Percentiles rank a stretch among this genome's conserved stretches.
These are phyloP conservation scores for Cladosporium cucumerinum DNA, from an alignment of 2,329 filamentous ascomycete genomes.

Conservation along the genomic window DNA sequence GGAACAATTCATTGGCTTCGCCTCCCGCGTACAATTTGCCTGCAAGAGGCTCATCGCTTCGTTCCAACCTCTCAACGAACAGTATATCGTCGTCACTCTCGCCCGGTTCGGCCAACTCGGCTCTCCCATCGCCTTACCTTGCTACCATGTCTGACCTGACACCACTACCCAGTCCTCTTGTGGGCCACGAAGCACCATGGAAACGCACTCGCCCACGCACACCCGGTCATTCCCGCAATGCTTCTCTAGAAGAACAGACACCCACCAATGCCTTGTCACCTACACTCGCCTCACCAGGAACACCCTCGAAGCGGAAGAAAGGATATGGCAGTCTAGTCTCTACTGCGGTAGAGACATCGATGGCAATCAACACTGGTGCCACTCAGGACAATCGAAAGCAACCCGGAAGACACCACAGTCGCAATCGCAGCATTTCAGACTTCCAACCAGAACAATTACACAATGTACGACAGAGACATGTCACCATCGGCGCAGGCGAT, in stretches of 20 bases:
- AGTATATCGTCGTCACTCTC: slow-evolving; percentile 46
- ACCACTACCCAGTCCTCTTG: slow-evolving; percentile 50
- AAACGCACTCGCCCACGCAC: slow-evolving; percentile 36
- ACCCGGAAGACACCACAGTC: slow-evolving; percentile 48
- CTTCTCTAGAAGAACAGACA: slow-evolving; percentile 34
- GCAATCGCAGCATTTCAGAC: slow-evolving; percentile 84
- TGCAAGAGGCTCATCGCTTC: slow-evolving; percentile 31
- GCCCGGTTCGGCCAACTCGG: slow-evolving; percentile 41
- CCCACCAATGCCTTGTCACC: slow-evolving; percentile 16
- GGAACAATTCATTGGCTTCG: slow-evolving; percentile 39
- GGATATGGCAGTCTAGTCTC: slow-evolving; percentile 45
- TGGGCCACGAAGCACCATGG: slow-evolving; percentile 44
- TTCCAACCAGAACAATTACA: slow-evolving; percentile 72
- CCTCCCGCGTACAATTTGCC: slow-evolving; percentile 29
- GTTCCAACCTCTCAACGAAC: slow-evolving; percentile 41
- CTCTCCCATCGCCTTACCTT: slow-evolving; percentile 47
- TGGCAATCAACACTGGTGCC: slow-evolving; percentile 25
- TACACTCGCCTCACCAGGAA: not conserved
- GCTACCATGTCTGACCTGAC: slow-evolving; percentile 49
- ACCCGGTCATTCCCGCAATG: slow-evolving; percentile 27
- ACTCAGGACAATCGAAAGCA: slow-evolving; percentile 25
- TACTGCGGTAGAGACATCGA: slow-evolving; percentile 37
- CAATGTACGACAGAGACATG: slow-evolving; percentile 64
- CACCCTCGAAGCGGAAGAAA: slow-evolving; percentile 45
- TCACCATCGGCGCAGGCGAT: slow-evolving; percentile 62